Base-by-base conservation (phyloP, 306 rosid genomes). In the Myrica gale region DNA sequence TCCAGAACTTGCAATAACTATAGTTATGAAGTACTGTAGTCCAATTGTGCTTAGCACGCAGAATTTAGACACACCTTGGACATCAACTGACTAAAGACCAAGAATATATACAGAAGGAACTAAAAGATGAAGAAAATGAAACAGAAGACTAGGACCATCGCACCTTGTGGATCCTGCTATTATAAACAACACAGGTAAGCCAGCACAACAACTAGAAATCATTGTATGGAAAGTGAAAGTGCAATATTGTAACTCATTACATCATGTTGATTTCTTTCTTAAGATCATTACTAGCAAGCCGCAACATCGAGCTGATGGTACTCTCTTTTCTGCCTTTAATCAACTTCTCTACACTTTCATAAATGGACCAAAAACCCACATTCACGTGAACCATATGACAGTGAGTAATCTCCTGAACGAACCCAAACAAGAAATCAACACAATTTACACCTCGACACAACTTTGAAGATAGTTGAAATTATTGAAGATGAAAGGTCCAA, bases 211-310 rank as follows among this genome's bases (percentile, higher is more conserved):
- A 77, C 72, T 76, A 66, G 60, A 62, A 42, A 72, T 83, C 58
- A 44, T 66, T 69, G 23, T 11, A 37, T 51, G 42, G 69, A 74
- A 80, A 63, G 37, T 32, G 37, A 26, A 26, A 32, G 44, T 42
- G n/a, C 78, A 86, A 69, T 62, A 63, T 74, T 21, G 9, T n/a
- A 21, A n/a, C 55, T 23, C 52, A 78, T 68, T 67, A 62, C 70
- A 42, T 66, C 50, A 42, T 42, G 46, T 66, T 66, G 26, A 42
- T 66, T 43, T 66, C 3, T 66, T 66, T 66, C 70, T 9, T 66
- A 76, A 81, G 48, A 75, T 19, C 61, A 69, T 78, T 81, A 83
- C 51, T 69, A 81, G 45, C 73, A 76, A 76, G 68, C 68, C 75
- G 75, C 20, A 67, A 65, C 60, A 17, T 50, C 67, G 77, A 56